A percentile compares a stretch with the other conserved stretches of the same genome.
These are phyloP conservation scores for Sparassis latifolia DNA, from an alignment of 1,284 basidiomycete genomes.

Conservation along the genomic window DNA sequence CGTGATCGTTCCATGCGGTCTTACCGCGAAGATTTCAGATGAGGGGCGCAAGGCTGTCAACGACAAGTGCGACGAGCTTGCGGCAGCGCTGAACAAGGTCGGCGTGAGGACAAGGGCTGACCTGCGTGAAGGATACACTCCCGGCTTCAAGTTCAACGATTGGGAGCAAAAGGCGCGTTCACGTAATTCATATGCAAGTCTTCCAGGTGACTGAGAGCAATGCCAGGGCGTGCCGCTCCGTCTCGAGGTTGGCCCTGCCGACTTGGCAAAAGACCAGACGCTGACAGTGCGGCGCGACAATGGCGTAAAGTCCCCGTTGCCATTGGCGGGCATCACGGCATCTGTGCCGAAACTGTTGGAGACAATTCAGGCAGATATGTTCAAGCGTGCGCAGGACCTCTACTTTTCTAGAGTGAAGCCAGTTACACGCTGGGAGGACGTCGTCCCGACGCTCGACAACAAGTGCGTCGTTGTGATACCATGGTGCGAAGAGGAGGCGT, in stretches of 20 bases:
- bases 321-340: slow-evolving; percentile 55
- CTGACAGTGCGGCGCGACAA: slow-evolving; percentile 88
- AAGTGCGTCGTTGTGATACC: slow-evolving; percentile 90
- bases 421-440: slow-evolving; percentile 84
- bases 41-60: slow-evolving; percentile 71
- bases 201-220: no score
- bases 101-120: slow-evolving; percentile 89
- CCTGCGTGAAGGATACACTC: slow-evolving; percentile 91
- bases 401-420: slow-evolving; percentile 74
- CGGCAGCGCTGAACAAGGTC: slow-evolving; percentile 59
- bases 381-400: slow-evolving; percentile 66
- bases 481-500: slow-evolving; percentile 93
- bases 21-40: slow-evolving; percentile 77
- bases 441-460: slow-evolving; percentile 86
- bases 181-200: no score
- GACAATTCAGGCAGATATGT: slow-evolving; percentile 90
- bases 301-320: slow-evolving; percentile 71
- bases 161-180: slow-evolving; percentile 88
- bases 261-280: slow-evolving; percentile 81
- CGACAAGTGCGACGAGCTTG: slow-evolving; percentile 72
- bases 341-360: slow-evolving; percentile 69
- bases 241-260: slow-evolving; percentile 94
- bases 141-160: slow-evolving; percentile 98
- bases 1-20: slow-evolving; percentile 89
- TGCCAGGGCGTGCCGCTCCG: slow-evolving; percentile 89